Evolutionary conservation across 257 asterid genomes (phyloP).

Genomic region (Leptodermis oblonga): DNA sequence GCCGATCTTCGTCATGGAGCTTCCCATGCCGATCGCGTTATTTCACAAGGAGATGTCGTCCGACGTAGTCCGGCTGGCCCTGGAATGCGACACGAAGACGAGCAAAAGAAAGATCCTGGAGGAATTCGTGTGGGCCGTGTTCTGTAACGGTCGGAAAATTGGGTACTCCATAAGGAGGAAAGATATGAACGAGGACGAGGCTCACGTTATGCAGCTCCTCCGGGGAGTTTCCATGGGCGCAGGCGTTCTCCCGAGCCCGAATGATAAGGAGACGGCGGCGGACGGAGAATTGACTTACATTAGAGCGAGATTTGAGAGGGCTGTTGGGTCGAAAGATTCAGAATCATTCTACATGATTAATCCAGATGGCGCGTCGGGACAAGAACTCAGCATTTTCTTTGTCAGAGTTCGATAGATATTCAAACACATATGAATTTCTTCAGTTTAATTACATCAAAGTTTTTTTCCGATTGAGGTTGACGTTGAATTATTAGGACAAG

Average conservation of each 20-base stretch:
- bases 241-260: constrained; percentile 68
- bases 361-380: constrained; percentile 80
- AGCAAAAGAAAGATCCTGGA: constrained; percentile 64
- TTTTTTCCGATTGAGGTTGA: neutral
- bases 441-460: too few species aligned
- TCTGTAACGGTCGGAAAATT: constrained; percentile 67
- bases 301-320: constrained; percentile 78
- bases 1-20: constrained; percentile 78
- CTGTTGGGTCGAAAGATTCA: constrained; percentile 73
- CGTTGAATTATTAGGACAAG: neutral
- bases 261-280: constrained; percentile 29
- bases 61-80: constrained; percentile 60
- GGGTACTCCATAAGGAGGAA: constrained; percentile 74
- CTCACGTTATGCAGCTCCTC: constrained; percentile 63
- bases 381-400: constrained; percentile 86
- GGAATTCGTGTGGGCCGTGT: constrained; percentile 91
- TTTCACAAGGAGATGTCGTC: constrained; percentile 84
- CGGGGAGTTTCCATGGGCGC: constrained; percentile 96
- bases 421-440: too few species aligned
- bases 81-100: constrained; percentile 74
- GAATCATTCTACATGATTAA: constrained; percentile 88
- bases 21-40: constrained; percentile 58
- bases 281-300: constrained; percentile 74
- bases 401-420: constrained; percentile 34
- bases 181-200: constrained; percentile 70